These are phyloP conservation scores for Aspergillus texensis DNA, from an alignment of 2,329 filamentous ascomycete genomes.

Conservation along the genomic window DNA sequence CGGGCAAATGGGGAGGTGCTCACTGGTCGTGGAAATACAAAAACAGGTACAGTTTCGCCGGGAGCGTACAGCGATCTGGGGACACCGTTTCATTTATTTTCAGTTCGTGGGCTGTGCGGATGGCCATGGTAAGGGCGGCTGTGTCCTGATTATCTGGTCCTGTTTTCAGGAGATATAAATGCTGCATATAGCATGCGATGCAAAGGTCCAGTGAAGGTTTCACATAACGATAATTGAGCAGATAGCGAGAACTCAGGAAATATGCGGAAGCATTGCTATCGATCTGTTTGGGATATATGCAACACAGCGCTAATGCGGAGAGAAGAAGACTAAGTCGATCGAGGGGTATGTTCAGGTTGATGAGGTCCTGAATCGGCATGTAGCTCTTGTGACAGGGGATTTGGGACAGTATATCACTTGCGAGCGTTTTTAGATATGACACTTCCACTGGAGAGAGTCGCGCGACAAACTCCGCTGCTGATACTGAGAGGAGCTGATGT, in stretches of 20 bases:
- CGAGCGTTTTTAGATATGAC: background rate
- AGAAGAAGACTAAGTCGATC: background rate
- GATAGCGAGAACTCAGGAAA: background rate
- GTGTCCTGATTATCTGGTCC: background rate
- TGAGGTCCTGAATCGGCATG: background rate
- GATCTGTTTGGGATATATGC: background rate
- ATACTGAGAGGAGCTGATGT: background rate
- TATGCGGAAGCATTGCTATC: background rate
- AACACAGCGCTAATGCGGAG: background rate
- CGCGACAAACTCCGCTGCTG: background rate
- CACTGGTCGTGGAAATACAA: constrained; percentile 2
- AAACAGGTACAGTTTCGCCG: background rate
- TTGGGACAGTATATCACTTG: background rate
- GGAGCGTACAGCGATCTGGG: background rate
- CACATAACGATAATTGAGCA: background rate
- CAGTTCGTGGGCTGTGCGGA: background rate
- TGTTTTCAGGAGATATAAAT: background rate
- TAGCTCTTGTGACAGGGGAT: background rate
- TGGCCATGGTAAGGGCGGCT: background rate
- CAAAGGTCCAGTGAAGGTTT: background rate
- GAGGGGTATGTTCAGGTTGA: background rate
- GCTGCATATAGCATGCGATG: background rate
- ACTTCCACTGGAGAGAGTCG: background rate
- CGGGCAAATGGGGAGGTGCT: background rate
- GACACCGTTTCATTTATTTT: background rate